Conservation (phyloP, 1,139 yeast genomes). For the Wickerhamomyces sp. region DNA sequence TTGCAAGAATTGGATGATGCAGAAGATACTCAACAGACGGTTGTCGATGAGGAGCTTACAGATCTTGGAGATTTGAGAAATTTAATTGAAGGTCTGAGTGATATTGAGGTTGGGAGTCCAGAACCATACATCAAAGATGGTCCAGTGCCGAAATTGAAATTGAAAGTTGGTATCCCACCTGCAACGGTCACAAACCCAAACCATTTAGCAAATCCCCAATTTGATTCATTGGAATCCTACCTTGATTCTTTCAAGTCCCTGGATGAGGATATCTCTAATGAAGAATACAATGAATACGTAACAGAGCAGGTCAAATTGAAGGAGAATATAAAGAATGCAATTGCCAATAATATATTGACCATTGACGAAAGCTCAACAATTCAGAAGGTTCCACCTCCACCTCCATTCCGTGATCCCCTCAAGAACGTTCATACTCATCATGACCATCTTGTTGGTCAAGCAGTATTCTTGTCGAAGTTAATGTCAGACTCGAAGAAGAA, state of each 20-base stretch:
- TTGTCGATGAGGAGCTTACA: conserved; percentile 8
- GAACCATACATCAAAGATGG: conserved; percentile 10
- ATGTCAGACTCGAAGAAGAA: conserved; percentile 63
- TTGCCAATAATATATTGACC: conserved; percentile 42
- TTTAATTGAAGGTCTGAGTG: not conserved
- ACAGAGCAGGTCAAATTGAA: conserved; percentile 40
- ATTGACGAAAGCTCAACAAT: conserved; percentile 38
- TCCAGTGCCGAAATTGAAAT: conserved; percentile 32
- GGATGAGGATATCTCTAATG: conserved; percentile 50
- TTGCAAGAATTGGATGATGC: conserved; percentile 14
- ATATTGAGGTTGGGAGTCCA: conserved; percentile 1
- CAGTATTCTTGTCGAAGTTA: conserved; percentile 63
- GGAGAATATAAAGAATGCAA: conserved; percentile 47
- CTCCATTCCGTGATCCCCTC: conserved; percentile 36
- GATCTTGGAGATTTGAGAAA: conserved; percentile 18
- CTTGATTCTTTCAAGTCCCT: conserved; percentile 49
- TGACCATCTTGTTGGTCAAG: conserved; percentile 76
- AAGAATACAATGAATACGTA: conserved; percentile 33
- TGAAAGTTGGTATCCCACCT: conserved; percentile 49
- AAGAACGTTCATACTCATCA: conserved; percentile 48
- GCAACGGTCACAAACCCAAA: conserved; percentile 75
- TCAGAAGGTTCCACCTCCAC: conserved; percentile 24
- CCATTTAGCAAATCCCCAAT: conserved; percentile 47
- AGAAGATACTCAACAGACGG: not conserved
- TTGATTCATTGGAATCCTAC: conserved; percentile 34